Conservation (phyloP, 2,329 filamentous ascomycete species). For the Coniochaeta pulveracea region DNA sequence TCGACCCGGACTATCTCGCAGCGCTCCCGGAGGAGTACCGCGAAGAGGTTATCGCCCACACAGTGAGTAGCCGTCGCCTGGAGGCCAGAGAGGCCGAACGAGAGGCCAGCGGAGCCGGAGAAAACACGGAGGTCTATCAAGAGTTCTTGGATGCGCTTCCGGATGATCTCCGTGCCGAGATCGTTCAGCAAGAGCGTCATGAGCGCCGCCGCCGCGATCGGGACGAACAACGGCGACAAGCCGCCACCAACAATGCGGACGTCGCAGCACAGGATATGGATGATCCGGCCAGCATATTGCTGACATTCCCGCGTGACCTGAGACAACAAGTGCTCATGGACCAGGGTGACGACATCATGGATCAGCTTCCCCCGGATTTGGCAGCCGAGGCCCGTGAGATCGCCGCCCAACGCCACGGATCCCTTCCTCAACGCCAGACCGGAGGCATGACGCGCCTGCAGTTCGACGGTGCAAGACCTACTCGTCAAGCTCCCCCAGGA, state of each 20-base stretch:
- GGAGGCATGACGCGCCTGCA: too few relatives aligned
- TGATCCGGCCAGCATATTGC: slow-evolving; percentile 79
- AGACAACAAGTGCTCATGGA: slow-evolving; percentile 83
- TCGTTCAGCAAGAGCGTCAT: slow-evolving; percentile 80
- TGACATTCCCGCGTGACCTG: slow-evolving; percentile 75
- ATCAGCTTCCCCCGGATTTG: slow-evolving; percentile 73
- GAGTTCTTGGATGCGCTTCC: slow-evolving; percentile 92
- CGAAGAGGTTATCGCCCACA: slow-evolving; percentile 89
- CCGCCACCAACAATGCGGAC: slow-evolving; percentile 41
- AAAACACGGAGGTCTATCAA: slow-evolving; percentile 75
- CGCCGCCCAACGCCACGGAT: slow-evolving; percentile 26
- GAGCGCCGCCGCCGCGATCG: slow-evolving; percentile 83
- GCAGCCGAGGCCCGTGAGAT: slow-evolving; percentile 75
- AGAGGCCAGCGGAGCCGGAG: slow-evolving; percentile 52
- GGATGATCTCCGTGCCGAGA: slow-evolving; percentile 78
- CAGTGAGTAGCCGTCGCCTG: slow-evolving; percentile 71
- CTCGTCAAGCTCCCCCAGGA: slow-evolving; percentile 14
- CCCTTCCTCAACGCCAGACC: slow-evolving; percentile 6
- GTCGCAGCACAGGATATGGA: slow-evolving; percentile 62
- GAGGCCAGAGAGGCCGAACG: slow-evolving; percentile 56
- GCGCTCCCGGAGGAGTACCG: slow-evolving; percentile 96
- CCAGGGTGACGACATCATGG: slow-evolving; percentile 79
- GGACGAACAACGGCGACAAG: slow-evolving; percentile 64
- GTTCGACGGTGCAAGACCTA: slow-evolving; percentile 5
- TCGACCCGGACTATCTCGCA: slow-evolving; percentile 87